A percentile compares a stretch with the other conserved stretches of the same genome.
Evolutionary conservation across 345 rosid species (phyloP).

Genomic region (Citrus australasica): DNA sequence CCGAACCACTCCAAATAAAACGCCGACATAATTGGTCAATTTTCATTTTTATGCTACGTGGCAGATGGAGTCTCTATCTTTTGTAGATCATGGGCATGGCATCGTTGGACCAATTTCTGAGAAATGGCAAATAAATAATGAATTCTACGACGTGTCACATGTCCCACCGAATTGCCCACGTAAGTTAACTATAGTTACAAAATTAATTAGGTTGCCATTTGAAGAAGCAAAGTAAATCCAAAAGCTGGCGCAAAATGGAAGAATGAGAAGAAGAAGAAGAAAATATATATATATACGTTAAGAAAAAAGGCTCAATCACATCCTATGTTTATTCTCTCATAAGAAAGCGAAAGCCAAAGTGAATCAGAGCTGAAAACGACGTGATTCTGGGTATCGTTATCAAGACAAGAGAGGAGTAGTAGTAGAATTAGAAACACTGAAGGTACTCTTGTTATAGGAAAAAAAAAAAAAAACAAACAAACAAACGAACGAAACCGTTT

Average conservation of each 20-base stretch:
- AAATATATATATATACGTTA: not conserved
- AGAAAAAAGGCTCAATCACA: not conserved
- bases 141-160: not conserved
- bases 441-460: not conserved
- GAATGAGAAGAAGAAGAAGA: no score
- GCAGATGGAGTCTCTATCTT: no score
- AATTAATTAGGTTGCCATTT: not conserved
- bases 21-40: no score
- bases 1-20: no score
- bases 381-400: not conserved
- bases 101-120: not conserved
- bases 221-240: not conserved
- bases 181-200: not conserved
- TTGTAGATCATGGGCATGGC: no score
- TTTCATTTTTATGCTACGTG: no score
- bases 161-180: not conserved
- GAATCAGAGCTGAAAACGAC: constrained; percentile 17
- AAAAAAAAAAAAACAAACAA: no score
- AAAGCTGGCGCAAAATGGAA: not conserved
- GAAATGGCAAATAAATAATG: not conserved
- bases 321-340: not conserved
- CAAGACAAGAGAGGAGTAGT: not conserved
- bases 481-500: no score
- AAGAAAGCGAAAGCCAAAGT: not conserved
- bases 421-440: not conserved